Base-by-base conservation (phyloP, 345 rosid species). In the Melaleuca alternifolia region DNA sequence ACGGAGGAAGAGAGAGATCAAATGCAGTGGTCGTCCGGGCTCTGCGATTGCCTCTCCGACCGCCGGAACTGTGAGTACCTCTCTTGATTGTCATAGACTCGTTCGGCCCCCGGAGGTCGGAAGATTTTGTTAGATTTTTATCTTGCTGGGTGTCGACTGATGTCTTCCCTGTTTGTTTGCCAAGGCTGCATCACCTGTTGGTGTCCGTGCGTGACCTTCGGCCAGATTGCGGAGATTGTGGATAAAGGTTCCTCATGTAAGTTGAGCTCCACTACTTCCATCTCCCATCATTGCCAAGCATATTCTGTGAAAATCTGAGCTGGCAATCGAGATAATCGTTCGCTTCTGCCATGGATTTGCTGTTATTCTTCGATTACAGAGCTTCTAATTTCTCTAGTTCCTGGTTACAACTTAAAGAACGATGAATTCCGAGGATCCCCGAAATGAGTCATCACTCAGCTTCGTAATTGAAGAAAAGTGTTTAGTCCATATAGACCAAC, bases 131-230 rank as follows among this genome's bases (percentile, higher is more conserved):
- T 59, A 59, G 71, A 59, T 59, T 8, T 59, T 59, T 9, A 8
- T 12, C 71, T 59, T 59, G 83, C 89, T 56, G 7, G 14, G 28
- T 62, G 33, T 8, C 26, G 41, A 71, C 5, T 44, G 15, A 8
- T 33, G 26, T 50, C 28, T 52, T 30, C 3, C 20, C 33, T 37
- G 50, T 9, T 41, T 77, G 50, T 54, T n/a, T 50, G 86, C 24
- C n/a, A 85, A 92, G 93, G 93, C 51, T 92, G 90, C 52, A 23
- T 90, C 3, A 92, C 93, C 2, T 90, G 84, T 6, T 92, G 90
- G 87, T 92, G 93, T 51, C 93, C 92, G 3, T 90, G 92, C 81
- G 83, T 87, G 81, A 89, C 92, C 9, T 91, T 91, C 16, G 93
- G 92, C 48, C 88, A 51, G 85, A 86, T 90, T 83, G 91, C 93